Evolutionary conservation across 768 basidiomycete genomes (phyloP).

Genomic region (Lactifluus volemus): DNA sequence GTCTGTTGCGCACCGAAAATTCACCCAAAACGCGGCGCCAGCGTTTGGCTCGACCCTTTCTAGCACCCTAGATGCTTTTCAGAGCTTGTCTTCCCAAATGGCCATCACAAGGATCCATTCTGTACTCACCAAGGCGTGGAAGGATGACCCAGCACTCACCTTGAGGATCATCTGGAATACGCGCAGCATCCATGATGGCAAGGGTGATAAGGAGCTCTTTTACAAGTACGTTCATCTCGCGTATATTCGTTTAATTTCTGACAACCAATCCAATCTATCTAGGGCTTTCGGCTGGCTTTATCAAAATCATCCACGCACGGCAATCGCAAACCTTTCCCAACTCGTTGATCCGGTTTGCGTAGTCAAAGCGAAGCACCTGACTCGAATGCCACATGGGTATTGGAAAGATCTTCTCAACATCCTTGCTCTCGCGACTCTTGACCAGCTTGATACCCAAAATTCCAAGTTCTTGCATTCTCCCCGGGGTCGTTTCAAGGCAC

Average conservation of each 20-base stretch:
- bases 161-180: slow-evolving; percentile 60
- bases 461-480: slow-evolving; percentile 1
- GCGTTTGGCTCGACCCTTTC: slow-evolving; percentile 45
- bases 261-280: not conserved
- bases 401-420: slow-evolving; percentile 74
- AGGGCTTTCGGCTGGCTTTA: slow-evolving; percentile 63
- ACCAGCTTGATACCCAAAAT: slow-evolving; percentile 33
- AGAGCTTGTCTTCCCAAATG: slow-evolving; percentile 29
- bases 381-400: slow-evolving; percentile 44
- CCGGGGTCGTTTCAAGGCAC: not conserved
- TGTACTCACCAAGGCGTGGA: slow-evolving; percentile 45
- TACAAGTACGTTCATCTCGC: slow-evolving; percentile 35
- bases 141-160: slow-evolving; percentile 47
- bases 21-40: slow-evolving; percentile 43
- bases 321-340: slow-evolving; percentile 40
- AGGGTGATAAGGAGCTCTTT: slow-evolving; percentile 49
- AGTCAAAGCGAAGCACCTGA: slow-evolving; percentile 21
- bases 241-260: not conserved
- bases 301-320: slow-evolving; percentile 58
- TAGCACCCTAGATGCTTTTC: slow-evolving; percentile 49
- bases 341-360: slow-evolving; percentile 23
- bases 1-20: slow-evolving; percentile 33
- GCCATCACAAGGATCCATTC: slow-evolving; percentile 23
- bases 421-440: slow-evolving; percentile 47
- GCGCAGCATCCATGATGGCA: slow-evolving; percentile 65